Evolutionary conservation across 2,329 filamentous ascomycete species (phyloP), one percentile per base, ranked within the genome.

Genomic region (Beauveria brongniartii): DNA sequence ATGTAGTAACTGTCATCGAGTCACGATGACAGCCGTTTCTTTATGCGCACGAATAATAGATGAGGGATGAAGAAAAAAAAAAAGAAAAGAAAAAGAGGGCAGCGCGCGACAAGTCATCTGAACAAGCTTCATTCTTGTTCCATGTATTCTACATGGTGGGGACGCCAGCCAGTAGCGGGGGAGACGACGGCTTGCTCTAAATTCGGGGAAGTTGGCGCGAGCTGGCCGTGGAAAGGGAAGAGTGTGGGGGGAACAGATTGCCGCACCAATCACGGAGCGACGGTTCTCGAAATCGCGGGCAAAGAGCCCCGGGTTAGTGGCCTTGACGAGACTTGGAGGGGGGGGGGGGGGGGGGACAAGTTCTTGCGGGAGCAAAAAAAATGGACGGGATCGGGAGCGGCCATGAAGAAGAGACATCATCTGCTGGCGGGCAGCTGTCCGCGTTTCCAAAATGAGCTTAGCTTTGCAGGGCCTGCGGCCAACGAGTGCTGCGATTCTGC

Each of bases 201-300:
- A 24, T 37, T 57, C 53, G 59, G 37, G 47, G 47, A 44, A 53
- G 37, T 8, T 53, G 44, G 46, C 54, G 48, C 54, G 24, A 46
- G 54, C 30, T 22, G 55, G 41, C 48, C 48, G 55, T 48, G n/a
- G 22, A 59, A 28, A 34, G 30, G 24, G 12, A 10, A 20, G 41
- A 54, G 58, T 60, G 58, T 37, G 34, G 34, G 58, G 28, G 58
- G 47, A 37, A 6, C 41, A 47, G 28, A 54, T 46, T 58, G 58
- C 58, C 58, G 58, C 58, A 24, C 58, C 58, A 60, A 60, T 60
- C 50, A 60, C 26, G 48, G 58, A 8, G 18, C 48, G 48, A 60
- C 30, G 51, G 28, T 28, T 57, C 12, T 16, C 34, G 34, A 37
- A 37, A 16, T 37, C 34, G 34, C 34, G 34, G 34, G 34, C 34